Base-by-base conservation (phyloP, 768 basidiomycete species). In the Albatrellus ellisii region DNA sequence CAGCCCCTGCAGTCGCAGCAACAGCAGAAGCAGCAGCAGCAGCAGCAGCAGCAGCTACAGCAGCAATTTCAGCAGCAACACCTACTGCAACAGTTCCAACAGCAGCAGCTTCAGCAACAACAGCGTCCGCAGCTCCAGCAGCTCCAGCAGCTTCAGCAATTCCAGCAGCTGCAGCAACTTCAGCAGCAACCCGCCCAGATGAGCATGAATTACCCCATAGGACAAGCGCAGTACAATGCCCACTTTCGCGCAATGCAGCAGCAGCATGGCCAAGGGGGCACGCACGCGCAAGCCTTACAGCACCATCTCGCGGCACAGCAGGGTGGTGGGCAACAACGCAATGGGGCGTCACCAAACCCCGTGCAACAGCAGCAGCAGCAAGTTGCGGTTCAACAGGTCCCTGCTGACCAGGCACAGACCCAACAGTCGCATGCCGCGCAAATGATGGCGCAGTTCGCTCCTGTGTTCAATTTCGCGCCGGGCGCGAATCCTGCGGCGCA, bases 381-480 rank as follows among this genome's bases (percentile, higher is more conserved):
- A 24, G 42, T 38, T 17, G 31, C 31, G n/a, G 36, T 34, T n/a
- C 29, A 27, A 34, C 28, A 38, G 40, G 37, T 36, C 25, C 26
- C 45, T 29, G 31, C 22, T 25, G 39, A 26, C 25, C n/a, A 39
- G 37, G 37, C 37, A 14, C 37, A 39, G 14, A n/a, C 2, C 2
- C 25, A 39, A 2, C 15, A 43, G 26, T 14, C 6, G 27, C 26
- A 21, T 7, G 14, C 10, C 4, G 29, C 29, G 31, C 55, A 50
- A 25, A 47, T 53, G 43, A 27, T 49, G 41, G 14, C 46, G 36
- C 57, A 50, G 36, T 46, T 46, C 39, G 43, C 28, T 27, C 54
- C 49, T 36, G 37, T 55, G 52, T 52, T 44, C 42, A 25, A 45
- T 27, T 47, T 44, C 42, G 50, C 48, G 34, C 42, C 49, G 52